Base-by-base conservation (phyloP, 148 eudicot species). In the Fagopyrum homotropicum region DNA sequence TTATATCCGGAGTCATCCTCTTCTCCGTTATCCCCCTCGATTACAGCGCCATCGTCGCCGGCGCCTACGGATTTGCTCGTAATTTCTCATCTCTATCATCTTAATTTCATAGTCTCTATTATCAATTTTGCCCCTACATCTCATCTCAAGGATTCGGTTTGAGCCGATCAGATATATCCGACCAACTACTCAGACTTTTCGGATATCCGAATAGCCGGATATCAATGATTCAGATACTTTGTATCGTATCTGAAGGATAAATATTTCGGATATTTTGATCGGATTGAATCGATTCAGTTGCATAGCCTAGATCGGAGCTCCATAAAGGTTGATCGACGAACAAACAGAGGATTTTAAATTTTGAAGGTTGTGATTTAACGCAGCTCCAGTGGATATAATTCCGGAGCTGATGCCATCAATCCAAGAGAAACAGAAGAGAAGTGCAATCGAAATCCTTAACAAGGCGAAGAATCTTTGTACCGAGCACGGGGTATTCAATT, bases 391-490 rank as follows among this genome's bases (percentile, higher is more conserved):
- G 71, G 71, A 66, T 43, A 43, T 66, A 66, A 40, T 5, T 12
- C 71, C 79, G 48, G 87, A 86, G 6, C 52, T 91, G 50, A 7
- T 91, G 11, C 68, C 47, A 35, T 52, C 79, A 47, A 57, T 87
- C 49, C 91, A 87, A 81, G 91, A 86, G 54, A 86, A 85, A 44
- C 87, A 86, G 50, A 77, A 75, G 45, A 82, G 73, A 52, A 29
- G 54, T 50, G 88, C 91, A 16, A 73, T 66, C 75, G 78, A 80
- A 54, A 75, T 89, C 66, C 79, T 91, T 48, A 87, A 76, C 72
- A 86, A 79, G 77, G 93, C 91, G 54, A 87, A 87, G 79, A 74
- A 75, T 5, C 80, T 88, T 16, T 91, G 93, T 81, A 57, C 72
- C 8, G 22, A 79, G 45, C 54, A 83, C 50, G 91, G 91, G 91